phyloP scores from a whole-genome alignment of 139 green algal genomes.

The Chlamydomonas applanata region DNA sequence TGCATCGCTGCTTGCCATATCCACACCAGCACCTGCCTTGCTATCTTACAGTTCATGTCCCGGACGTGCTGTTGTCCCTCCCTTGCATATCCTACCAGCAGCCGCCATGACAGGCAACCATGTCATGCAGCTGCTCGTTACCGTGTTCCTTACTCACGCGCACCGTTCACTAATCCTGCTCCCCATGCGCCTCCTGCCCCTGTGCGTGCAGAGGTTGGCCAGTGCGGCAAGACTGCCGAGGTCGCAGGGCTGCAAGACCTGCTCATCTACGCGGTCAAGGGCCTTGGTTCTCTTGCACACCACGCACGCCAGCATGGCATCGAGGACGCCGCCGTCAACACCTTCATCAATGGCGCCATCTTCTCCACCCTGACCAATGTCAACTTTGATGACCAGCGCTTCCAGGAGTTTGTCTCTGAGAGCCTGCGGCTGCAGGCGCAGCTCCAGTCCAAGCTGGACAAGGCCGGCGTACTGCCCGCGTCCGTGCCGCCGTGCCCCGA shows the following conservation, averaged over 20 bases:
- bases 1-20: not conserved
- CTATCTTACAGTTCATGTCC: too few species aligned
- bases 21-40: slow-evolving; percentile 1
- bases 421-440: not conserved
- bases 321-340: slow-evolving; percentile 1
- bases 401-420: too few species aligned
- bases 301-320: too few species aligned
- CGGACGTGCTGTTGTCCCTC: too few species aligned
- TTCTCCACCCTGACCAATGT: slow-evolving; percentile 79
- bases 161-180: too few species aligned
- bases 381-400: slow-evolving; percentile 31
- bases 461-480: too few species aligned
- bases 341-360: slow-evolving; percentile 21
- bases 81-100: too few species aligned
- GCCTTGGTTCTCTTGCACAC: slow-evolving; percentile 8
- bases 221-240: slow-evolving; percentile 37
- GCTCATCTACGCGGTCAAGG: slow-evolving; percentile 42
- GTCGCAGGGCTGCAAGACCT: slow-evolving; percentile 55
- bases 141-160: too few species aligned
- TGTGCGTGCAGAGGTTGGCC: slow-evolving; percentile 43
- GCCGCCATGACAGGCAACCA: too few species aligned
- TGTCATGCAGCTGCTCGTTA: not conserved
- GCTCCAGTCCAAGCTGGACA: not conserved
- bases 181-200: not conserved
- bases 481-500: too few species aligned